Base-by-base conservation (phyloP, 108 stramenopile species). In the Skeletonema marinoi region DNA sequence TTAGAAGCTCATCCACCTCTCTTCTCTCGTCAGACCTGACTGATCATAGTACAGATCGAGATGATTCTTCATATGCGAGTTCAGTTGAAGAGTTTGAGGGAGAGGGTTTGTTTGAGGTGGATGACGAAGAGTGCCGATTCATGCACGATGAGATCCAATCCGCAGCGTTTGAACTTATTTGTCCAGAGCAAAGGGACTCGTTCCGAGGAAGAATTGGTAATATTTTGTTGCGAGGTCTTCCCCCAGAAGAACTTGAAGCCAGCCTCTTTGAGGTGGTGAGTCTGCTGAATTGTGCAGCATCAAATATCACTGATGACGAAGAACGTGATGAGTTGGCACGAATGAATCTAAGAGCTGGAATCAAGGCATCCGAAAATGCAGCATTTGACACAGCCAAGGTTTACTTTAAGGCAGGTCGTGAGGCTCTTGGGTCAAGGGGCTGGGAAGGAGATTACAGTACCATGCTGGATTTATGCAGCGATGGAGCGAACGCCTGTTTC, bases 121-220 rank as follows among this genome's bases (percentile, higher is more conserved):
- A 58, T 5, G 11, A 58, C 56, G 56, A 29, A 25, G 29, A 36
- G 36, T 5, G 36, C 4, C 36, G 8, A 8, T 36, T 36, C 6
- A 9, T 83, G 3, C 86, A 90, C 54, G 87, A 88, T 65, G 58
- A 80, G 42, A 67, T 88, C 13, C 87, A 58, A 58, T 21, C 36
- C 1, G 36, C 36, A 36, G 36, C 36, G 6, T 36, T 6, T 6
- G 6, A 36, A 36, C 36, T 36, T 8, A 58, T 21, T 10, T 10
- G 56, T 21, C 19, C 29, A 21, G 25, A 25, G 4, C 19, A 58
- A 58, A 21, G 56, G 25, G 19, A 29, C 25, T 25, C 36, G 6
- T 36, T 36, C 36, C 36, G 36, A 36, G 4, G 36, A 8, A 36
- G 36, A 5, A 36, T 36, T 29, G 56, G 56, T 10, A 58, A 5